Evolutionary conservation across 116 monocot genomes (phyloP), one percentile per base, ranked within the genome.

Genomic region (Trichopus zeylanicus): DNA sequence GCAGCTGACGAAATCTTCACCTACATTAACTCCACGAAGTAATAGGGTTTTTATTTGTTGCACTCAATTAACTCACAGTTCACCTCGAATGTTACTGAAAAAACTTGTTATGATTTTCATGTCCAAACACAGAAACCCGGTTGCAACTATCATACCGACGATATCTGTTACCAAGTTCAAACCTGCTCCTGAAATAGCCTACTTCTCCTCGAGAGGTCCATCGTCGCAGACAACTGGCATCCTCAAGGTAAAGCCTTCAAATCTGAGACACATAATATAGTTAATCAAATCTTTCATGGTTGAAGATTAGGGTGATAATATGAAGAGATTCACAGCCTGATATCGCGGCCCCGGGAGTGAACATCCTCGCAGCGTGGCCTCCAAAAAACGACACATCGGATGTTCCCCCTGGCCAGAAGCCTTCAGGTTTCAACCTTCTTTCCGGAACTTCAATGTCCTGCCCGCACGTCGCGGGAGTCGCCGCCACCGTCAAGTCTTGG

Each of bases 401-500:
- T 3, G 71, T 72, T 7, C 92, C 84, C 1, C 19, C 57, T 2
- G 92, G 84, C 2, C 64, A 73, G 70, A 81, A 75, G 58, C 73
- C 78, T 21, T 78, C 87, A 0, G 15, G 29, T 20, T 93, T 93
- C 72, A 88, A 82, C 31, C 63, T 93, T 0, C 46, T 69, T 9
- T 84, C 81, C 8, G 92, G 92, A 10, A 92, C 92, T 16, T 87
- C 92, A 51, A 92, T 92, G 92, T 67, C 92, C 38, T 92, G 87
- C 71, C 87, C 92, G 5, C 92, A 92, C 64, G 75, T 87, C 37
- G 67, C 87, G 0, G 92, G 81, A 2, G 67, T 76, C 10, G 92
- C 87, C 1, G 87, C 92, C 3, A 69, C 68, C 1, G 39, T 92
- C 48, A 87, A 76, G 31, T 55, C 87, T 32, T 75, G 70, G 73